A percentile compares a stretch with the other conserved stretches of the same genome.
These are phyloP conservation scores for Corniculantispora saksenae DNA, from an alignment of 2,329 filamentous ascomycete genomes.

Conservation along the genomic window DNA sequence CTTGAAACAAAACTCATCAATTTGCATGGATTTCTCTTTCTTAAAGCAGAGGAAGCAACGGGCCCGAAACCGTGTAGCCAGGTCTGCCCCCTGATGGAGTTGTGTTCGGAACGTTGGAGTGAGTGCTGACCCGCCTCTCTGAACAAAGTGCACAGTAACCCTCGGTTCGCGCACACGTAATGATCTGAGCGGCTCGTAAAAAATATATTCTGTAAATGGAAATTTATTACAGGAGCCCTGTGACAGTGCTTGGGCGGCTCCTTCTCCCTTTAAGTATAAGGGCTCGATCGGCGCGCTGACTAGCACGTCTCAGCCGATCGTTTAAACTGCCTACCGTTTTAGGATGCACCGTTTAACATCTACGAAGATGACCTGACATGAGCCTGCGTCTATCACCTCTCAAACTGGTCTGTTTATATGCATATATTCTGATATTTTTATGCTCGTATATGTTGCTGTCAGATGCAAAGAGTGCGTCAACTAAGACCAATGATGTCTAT, in stretches of 20 bases:
- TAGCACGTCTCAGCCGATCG: not conserved
- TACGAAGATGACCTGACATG: not conserved
- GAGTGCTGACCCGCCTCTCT: not conserved
- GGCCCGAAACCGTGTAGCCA: not conserved
- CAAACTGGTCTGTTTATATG: not conserved
- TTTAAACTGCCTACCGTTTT: slow-evolving; percentile 1
- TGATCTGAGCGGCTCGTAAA: not conserved
- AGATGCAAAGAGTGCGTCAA: not conserved
- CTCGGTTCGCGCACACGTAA: not conserved
- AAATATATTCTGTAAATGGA: not conserved
- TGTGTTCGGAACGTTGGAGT: not conserved
- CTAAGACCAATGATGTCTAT: not conserved
- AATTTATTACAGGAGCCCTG: not conserved
- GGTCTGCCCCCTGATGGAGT: not conserved
- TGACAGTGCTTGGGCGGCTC: not conserved
- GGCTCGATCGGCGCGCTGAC: not conserved
- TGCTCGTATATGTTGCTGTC: slow-evolving; percentile 9
- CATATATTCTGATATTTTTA: not conserved
- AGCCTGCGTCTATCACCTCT: not conserved
- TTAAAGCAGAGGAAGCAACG: not conserved
- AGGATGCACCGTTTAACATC: slow-evolving; percentile 9
- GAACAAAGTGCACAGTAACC: not conserved
- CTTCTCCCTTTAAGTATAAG: not conserved
- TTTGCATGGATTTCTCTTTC: not conserved
- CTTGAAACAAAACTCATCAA: not conserved